Evolutionary conservation across 495 filamentous ascomycete genomes (phyloP), one percentile per base, ranked within the genome.

Genomic region (Margaritispora aquatica): DNA sequence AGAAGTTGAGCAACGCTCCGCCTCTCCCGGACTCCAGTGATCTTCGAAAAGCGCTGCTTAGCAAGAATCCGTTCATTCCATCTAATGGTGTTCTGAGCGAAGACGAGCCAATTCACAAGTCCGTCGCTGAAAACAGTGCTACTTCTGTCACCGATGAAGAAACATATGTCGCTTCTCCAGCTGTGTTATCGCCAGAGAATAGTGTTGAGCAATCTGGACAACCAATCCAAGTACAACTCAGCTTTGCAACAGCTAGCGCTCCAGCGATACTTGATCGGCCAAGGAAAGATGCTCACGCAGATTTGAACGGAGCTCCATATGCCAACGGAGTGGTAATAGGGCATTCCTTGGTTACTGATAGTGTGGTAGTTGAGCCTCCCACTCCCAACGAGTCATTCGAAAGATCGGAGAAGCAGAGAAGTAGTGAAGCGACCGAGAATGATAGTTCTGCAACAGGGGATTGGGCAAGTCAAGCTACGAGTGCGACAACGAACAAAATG

Each of bases 381-480:
- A 57, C 31, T 44, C 63, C 22, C 60, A 74, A 34, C 64, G 69
- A 49, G 62, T 44, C 19, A 66, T 36, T 50, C 17, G 22, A 53
- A n/a, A 44, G 15, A 8, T 44, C 38, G 38, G 57, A 70, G 22
- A 75, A 75, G 47, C 77, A 79, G 52, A 69, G 77, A 19, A 74
- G 72, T 51, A 81, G 79, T 66, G 77, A 81, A 56, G 75, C 74
- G 1, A 81, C 80, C 0, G 79, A 81, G 44, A 61, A 54, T 9
- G 78, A 78, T 62, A 70, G 61, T 44, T 80, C 77, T 24, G 77
- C 70, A 3, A 71, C 72, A 3, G 69, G 66, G 36, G 80, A 81
- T 58, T 81, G 79, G 77, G 71, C 72, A 11, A 77, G 74, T 23
- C 80, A 81, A 61, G 77, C 76, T 17, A 81, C 78, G n/a, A 80